Evolutionary conservation across 2,329 filamentous ascomycete genomes (phyloP).

Genomic region (Cercospora canescens): DNA sequence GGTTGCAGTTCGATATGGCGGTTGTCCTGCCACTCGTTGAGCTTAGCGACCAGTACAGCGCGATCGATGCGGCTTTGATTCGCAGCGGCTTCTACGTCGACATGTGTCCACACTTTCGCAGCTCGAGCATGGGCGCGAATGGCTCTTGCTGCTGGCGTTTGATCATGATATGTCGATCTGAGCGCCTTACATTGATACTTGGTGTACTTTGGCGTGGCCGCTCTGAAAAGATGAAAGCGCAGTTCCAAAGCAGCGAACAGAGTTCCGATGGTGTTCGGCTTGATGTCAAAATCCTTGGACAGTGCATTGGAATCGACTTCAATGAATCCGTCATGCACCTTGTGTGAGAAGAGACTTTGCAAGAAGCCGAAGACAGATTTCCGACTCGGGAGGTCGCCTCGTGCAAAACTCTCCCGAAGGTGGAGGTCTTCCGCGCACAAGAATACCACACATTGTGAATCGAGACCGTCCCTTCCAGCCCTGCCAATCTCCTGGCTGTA

Average conservation of each 20-base stretch:
- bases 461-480: constrained; percentile 80
- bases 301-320: constrained; percentile 50
- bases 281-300: constrained; percentile 55
- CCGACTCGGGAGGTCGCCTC: constrained; percentile 59
- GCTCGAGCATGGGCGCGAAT: constrained; percentile 47
- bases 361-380: constrained; percentile 52
- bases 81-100: constrained; percentile 52
- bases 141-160: constrained; percentile 45
- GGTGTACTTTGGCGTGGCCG: constrained; percentile 58
- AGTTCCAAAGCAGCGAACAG: constrained; percentile 64
- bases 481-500: constrained; percentile 98
- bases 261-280: constrained; percentile 49
- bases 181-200: constrained; percentile 53
- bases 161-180: constrained; percentile 38
- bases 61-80: constrained; percentile 40
- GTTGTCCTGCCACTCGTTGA: constrained; percentile 56
- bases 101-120: constrained; percentile 43
- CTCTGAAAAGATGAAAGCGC: constrained; percentile 57
- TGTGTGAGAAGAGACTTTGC: constrained; percentile 50
- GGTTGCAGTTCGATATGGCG: constrained; percentile 54
- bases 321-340: constrained; percentile 33
- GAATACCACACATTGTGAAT: constrained; percentile 59
- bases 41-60: constrained; percentile 52
- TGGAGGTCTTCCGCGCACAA: constrained; percentile 60
- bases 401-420: constrained; percentile 59